Percentiles rank a stretch among this genome's conserved stretches.
Evolutionary conservation across 345 rosid genomes (phyloP).

Genomic region (Nephelium lappaceum): DNA sequence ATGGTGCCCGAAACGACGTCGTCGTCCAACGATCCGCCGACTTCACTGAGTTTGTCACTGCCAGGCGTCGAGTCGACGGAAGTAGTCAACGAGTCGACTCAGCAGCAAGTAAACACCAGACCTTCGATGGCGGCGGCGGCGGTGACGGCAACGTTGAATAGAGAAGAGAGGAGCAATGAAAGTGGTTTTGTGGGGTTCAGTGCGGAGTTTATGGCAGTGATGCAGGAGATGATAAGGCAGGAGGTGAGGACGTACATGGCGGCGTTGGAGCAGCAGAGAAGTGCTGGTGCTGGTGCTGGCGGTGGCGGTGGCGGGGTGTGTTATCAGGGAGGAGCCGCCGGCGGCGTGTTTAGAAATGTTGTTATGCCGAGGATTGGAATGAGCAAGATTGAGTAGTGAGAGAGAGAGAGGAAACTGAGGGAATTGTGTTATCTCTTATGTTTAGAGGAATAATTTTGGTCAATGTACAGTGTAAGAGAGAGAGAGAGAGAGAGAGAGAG

Average conservation of each 20-base stretch:
- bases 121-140: neutral
- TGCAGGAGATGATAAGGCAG: conserved; percentile 90
- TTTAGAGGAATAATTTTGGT: conserved; percentile 52
- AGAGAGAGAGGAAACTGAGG: conserved; percentile 8
- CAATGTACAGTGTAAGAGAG: conserved; percentile 57
- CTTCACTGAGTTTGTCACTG: conserved; percentile 67
- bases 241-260: conserved; percentile 89
- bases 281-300: conserved; percentile 26
- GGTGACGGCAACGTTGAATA: conserved; percentile 22
- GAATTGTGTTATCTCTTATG: conserved; percentile 31
- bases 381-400: conserved; percentile 54
- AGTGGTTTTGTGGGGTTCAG: conserved; percentile 50
- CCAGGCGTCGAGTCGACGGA: conserved; percentile 60
- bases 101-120: neutral
- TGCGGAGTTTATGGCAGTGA: conserved; percentile 70
- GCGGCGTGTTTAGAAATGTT: conserved; percentile 64
- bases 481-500: conserved; percentile 4
- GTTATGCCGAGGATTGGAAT: conserved; percentile 56
- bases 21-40: conserved; percentile 58
- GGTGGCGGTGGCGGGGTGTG: conserved; percentile 48
- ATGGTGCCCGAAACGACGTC: conserved; percentile 43
- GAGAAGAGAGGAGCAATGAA: conserved; percentile 24
- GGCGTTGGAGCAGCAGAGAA: conserved; percentile 49
- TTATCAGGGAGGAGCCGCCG: conserved; percentile 45
- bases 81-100: conserved; percentile 41